A percentile compares a stretch with the other conserved stretches of the same genome.
phyloP scores from a whole-genome alignment of 352 stramenopile species.

The Pythium plurisporium region DNA sequence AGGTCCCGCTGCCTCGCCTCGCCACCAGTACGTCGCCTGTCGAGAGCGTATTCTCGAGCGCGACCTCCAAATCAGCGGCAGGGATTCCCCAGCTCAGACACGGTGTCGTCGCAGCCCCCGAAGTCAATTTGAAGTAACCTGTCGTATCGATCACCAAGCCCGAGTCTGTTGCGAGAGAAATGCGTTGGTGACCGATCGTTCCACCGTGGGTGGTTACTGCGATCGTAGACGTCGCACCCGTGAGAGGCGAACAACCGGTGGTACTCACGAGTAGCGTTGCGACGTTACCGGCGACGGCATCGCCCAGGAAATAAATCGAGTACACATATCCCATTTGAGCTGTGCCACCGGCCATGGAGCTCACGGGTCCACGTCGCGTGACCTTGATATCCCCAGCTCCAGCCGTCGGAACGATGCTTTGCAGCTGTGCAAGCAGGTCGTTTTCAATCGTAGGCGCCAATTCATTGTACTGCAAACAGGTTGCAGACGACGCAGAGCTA shows the following conservation, averaged over 20 bases:
- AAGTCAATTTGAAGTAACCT: conserved; percentile 52
- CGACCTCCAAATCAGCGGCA: conserved; percentile 38
- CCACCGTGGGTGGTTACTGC: conserved; percentile 72
- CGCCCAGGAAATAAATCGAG: conserved; percentile 91
- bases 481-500: conserved; percentile 21
- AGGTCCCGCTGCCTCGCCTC: conserved; percentile 48
- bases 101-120: conserved; percentile 21
- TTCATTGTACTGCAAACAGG: conserved; percentile 42
- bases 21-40: conserved; percentile 56
- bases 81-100: conserved; percentile 62
- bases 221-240: conserved; percentile 26
- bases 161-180: conserved; percentile 80
- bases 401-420: conserved; percentile 23
- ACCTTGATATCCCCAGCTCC: conserved; percentile 45
- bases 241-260: conserved; percentile 26
- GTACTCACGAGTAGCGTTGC: conserved; percentile 27
- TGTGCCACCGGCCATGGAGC: conserved; percentile 7
- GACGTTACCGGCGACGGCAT: conserved; percentile 81
- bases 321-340: conserved; percentile 80
- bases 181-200: conserved; percentile 65
- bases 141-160: conserved; percentile 52
- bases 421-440: conserved; percentile 24
- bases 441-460: conserved; percentile 17
- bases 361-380: conserved; percentile 38
- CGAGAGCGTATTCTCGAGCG: conserved; percentile 34